A percentile compares a stretch with the other conserved stretches of the same genome.
Evolutionary conservation across 345 rosid genomes (phyloP).

Genomic region (Xanthoceras sorbifolium): DNA sequence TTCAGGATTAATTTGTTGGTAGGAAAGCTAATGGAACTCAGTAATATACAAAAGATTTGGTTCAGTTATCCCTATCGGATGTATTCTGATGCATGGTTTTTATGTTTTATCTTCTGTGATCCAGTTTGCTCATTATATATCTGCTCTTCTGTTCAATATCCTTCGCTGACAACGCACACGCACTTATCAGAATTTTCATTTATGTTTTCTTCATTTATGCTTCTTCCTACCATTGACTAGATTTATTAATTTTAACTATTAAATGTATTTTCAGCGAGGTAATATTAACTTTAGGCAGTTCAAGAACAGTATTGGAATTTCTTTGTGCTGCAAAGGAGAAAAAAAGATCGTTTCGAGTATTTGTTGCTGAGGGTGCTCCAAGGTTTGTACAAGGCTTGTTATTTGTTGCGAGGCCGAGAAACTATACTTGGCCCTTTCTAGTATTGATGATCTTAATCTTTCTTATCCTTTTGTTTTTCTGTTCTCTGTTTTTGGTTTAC

Average conservation of each 20-base stretch:
- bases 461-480: not conserved
- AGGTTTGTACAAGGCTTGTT: conserved; percentile 53
- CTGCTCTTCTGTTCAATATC: not conserved
- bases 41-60: not conserved
- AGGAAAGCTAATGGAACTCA: not conserved
- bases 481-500: not conserved
- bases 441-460: conserved; percentile 6
- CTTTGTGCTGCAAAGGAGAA: conserved; percentile 98
- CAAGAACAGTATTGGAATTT: conserved; percentile 92
- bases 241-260: conserved; percentile 12
- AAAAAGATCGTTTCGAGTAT: conserved; percentile 90
- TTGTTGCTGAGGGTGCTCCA: conserved; percentile 99
- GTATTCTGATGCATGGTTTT: not conserved
- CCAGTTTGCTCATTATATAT: not conserved
- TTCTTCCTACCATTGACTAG: conserved; percentile 2
- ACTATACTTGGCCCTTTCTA: conserved; percentile 2
- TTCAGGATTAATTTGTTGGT: not conserved
- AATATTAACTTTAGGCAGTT: conserved; percentile 93
- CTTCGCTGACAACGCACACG: not conserved
- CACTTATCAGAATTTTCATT: not conserved
- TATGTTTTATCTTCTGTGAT: not conserved
- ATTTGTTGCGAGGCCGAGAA: conserved; percentile 12
- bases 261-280: conserved; percentile 76
- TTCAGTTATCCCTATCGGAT: not conserved
- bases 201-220: not conserved